Conservation (phyloP, 140 eudicot genomes). For the Senecio squalidus region DNA sequence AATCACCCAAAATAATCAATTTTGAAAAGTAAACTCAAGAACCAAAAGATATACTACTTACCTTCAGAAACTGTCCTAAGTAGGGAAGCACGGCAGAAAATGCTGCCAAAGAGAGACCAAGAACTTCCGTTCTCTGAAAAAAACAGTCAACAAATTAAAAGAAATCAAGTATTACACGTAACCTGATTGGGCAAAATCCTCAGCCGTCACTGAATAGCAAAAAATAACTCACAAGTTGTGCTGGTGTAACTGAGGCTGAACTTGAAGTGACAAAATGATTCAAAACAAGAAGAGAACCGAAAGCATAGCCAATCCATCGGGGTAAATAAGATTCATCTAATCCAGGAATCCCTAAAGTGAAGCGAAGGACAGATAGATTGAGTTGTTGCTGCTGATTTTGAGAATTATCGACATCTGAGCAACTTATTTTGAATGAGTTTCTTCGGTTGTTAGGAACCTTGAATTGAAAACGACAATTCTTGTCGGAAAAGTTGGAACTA, state of each 20-base stretch:
- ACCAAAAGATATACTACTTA: conserved; percentile 1
- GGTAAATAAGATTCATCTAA: conserved; percentile 90
- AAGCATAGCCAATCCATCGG: conserved; percentile 84
- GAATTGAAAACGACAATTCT: not conserved
- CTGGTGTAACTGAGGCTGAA: conserved; percentile 42
- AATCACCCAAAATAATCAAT: not conserved
- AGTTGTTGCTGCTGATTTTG: conserved; percentile 51
- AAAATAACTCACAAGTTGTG: conserved; percentile 66
- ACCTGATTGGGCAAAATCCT: not conserved
- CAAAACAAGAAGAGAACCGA: conserved; percentile 59
- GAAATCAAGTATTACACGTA: not conserved
- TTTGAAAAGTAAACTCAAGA: not conserved
- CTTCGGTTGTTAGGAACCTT: not conserved
- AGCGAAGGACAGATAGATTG: conserved; percentile 89
- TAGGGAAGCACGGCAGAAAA: conserved; percentile 67
- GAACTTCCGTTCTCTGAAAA: conserved; percentile 66
- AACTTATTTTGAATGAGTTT: conserved; percentile 30
- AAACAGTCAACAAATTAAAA: conserved; percentile 11
- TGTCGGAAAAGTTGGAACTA: conserved; percentile 7
- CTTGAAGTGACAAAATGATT: conserved; percentile 66
- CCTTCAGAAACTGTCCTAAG: conserved; percentile 89
- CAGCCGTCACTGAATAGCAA: not conserved
- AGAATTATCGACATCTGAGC: conserved; percentile 20
- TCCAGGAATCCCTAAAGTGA: conserved; percentile 87
- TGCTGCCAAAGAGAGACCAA: conserved; percentile 82